These are phyloP conservation scores for Calonectria pseudoreteaudii DNA, from an alignment of 2,329 filamentous ascomycete species.

Conservation along the genomic window DNA sequence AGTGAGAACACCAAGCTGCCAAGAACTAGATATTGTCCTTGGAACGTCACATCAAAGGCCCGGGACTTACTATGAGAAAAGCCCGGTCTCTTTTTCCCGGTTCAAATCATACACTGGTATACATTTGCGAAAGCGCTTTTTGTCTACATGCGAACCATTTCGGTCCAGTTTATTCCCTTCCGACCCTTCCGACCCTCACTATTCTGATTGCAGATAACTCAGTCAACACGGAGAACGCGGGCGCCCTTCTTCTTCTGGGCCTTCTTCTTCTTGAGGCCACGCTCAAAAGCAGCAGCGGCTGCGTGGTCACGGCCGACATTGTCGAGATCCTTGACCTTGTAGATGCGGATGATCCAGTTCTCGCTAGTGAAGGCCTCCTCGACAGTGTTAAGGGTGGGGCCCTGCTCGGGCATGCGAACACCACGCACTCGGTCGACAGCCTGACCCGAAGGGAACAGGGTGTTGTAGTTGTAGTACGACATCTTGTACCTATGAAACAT, in stretches of 20 bases:
- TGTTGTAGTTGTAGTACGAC: constrained; percentile 98
- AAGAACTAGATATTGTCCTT: background rate
- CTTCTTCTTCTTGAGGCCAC: constrained; percentile 88
- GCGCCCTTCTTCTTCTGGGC: constrained; percentile 77
- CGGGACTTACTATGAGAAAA: constrained; percentile 8
- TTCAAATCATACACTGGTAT: constrained; percentile 52
- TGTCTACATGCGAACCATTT: constrained; percentile 46
- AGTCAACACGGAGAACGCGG: constrained; percentile 79
- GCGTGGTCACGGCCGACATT: constrained; percentile 93
- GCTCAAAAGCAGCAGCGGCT: constrained; percentile 75
- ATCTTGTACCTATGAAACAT: constrained; percentile 90
- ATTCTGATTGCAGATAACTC: constrained; percentile 45
- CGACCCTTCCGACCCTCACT: constrained; percentile 30
- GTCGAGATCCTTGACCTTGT: constrained; percentile 99
- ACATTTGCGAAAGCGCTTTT: constrained; percentile 51
- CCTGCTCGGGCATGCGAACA: constrained; percentile 81
- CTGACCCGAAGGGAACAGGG: constrained; percentile 91
- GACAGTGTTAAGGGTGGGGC: constrained; percentile 86
- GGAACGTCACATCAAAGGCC: background rate
- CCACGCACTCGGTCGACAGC: constrained; percentile 90
- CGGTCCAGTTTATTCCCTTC: constrained; percentile 36
- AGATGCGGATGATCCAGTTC: constrained; percentile 99
- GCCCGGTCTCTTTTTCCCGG: constrained; percentile 24
- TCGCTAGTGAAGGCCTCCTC: constrained; percentile 99
- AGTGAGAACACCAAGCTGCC: background rate